Evolutionary conservation across 106 monocot genomes (phyloP).

Genomic region (Dendrobium officinale): DNA sequence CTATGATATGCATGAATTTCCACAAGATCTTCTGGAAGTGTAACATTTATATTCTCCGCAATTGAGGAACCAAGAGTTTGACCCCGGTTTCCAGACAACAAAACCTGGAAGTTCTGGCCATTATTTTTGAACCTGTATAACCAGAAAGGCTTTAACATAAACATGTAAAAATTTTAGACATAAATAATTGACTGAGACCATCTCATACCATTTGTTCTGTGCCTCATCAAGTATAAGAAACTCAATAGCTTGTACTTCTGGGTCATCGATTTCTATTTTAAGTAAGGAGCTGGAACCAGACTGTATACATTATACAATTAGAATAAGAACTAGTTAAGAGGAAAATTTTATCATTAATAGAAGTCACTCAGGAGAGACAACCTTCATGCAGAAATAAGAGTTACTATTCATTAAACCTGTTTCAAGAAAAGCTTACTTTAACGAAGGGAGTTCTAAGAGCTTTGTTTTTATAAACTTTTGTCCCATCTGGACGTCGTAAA

Average conservation of each 20-base stretch:
- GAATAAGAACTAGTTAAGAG: not conserved
- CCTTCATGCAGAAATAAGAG: not conserved
- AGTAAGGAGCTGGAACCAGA: slow-evolving; percentile 48
- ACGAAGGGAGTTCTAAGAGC: slow-evolving; percentile 82
- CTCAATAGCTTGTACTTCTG: slow-evolving; percentile 67
- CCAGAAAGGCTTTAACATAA: not conserved
- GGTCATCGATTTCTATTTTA: slow-evolving; percentile 85
- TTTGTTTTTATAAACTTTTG: slow-evolving; percentile 63
- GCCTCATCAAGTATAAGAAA: slow-evolving; percentile 79
- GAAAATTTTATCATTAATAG: not conserved
- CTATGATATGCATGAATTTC: slow-evolving; percentile 87
- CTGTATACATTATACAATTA: slow-evolving; percentile 24
- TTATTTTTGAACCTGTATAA: slow-evolving; percentile 73
- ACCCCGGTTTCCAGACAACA: slow-evolving; percentile 15
- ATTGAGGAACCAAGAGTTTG: slow-evolving; percentile 10
- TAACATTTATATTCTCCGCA: slow-evolving; percentile 15
- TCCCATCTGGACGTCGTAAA: slow-evolving; percentile 60
- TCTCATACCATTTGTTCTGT: slow-evolving; percentile 71
- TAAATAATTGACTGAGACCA: not conserved
- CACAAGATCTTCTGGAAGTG: slow-evolving; percentile 87
- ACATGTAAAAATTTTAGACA: not conserved
- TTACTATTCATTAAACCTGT: not conserved
- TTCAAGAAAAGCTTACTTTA: slow-evolving; percentile 32
- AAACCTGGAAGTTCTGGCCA: slow-evolving; percentile 77
- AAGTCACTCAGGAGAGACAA: not conserved